Evolutionary conservation across 345 rosid species (phyloP), one percentile per base, ranked within the genome.

Genomic region (Hibiscus syriacus): DNA sequence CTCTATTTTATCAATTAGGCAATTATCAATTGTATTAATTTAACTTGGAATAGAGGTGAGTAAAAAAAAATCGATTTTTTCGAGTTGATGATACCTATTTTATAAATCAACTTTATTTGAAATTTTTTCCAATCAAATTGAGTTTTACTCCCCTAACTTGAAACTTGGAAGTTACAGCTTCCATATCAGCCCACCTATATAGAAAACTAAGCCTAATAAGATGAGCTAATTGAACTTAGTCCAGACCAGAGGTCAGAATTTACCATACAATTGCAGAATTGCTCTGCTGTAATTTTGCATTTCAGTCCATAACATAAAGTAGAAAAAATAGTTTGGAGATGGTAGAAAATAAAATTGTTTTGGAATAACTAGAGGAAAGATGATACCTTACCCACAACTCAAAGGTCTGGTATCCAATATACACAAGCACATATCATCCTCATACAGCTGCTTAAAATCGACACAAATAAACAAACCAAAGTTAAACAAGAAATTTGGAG

Each of bases 371-470:
- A 49, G 4, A 64, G 54, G 38, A 41, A 29, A 72, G 65, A 64
- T 76, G 72, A 81, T 84, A 87, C 86, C 92, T 82, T 89, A 90
- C 97, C 97, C 98, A 79, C 64, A 80, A 74, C 82, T 79, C 70
- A 93, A 74, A 48, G 98, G 98, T 64, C 74, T 85, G 0, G 81
- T 75, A 77, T 93, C 98, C 87, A 93, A 76, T 72, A 93, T 89
- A 76, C 98, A 93, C 23, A 93, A 70, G 74, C 96, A 93, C 80
- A 57, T 70, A 55, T 90, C 94, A 80, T 93, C 97, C 77, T 93
- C 98, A 55, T 87, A 93, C 38, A 93, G 80, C 98, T 93, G 90
- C 61, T 71, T 2, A 30, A 27, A 70, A 10, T 27, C 19, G 49
- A 32, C 66, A 26, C 3, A 20, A 71, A 49, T 19, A 19, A 0